Percentiles rank a stretch among this genome's conserved stretches.
Conservation (phyloP, 345 rosid species). For the Durio zibethinus region DNA sequence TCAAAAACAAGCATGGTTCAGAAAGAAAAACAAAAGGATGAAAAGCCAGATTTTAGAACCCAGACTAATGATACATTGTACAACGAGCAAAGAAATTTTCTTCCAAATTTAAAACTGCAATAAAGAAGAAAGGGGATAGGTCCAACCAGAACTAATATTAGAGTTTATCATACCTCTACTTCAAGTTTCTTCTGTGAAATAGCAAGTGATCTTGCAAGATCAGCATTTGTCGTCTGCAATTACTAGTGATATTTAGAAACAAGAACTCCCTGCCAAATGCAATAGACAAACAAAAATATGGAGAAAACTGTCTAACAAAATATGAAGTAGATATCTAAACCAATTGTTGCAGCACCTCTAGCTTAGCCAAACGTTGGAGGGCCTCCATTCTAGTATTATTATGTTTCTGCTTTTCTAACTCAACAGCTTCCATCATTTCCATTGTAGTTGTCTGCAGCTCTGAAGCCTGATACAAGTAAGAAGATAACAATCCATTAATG, state of each 20-base stretch:
- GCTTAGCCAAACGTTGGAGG: constrained; percentile 65
- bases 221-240: constrained; percentile 82
- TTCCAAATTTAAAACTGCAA: constrained; percentile 2
- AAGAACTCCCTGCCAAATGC: constrained; percentile 3
- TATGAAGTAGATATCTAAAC: constrained; percentile 7
- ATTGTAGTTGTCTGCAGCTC: constrained; percentile 88
- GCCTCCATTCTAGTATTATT: constrained; percentile 96
- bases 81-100: background rate
- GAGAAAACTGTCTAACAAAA: constrained; percentile 7
- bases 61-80: background rate
- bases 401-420: constrained; percentile 88
- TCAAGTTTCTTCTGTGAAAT: constrained; percentile 78
- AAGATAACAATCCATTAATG: constrained; percentile 19
- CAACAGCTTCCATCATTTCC: constrained; percentile 93
- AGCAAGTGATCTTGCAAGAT: constrained; percentile 84
- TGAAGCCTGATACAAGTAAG: constrained; percentile 57
- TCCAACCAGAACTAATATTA: constrained; percentile 19
- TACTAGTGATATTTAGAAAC: constrained; percentile 28
- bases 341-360: constrained; percentile 57
- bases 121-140: background rate
- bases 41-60: background rate
- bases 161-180: constrained; percentile 60
- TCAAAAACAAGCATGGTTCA: background rate
- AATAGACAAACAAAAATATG: background rate
- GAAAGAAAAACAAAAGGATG: background rate